phyloP scores from a whole-genome alignment of 1,284 basidiomycete species.

The Athelia sp. region DNA sequence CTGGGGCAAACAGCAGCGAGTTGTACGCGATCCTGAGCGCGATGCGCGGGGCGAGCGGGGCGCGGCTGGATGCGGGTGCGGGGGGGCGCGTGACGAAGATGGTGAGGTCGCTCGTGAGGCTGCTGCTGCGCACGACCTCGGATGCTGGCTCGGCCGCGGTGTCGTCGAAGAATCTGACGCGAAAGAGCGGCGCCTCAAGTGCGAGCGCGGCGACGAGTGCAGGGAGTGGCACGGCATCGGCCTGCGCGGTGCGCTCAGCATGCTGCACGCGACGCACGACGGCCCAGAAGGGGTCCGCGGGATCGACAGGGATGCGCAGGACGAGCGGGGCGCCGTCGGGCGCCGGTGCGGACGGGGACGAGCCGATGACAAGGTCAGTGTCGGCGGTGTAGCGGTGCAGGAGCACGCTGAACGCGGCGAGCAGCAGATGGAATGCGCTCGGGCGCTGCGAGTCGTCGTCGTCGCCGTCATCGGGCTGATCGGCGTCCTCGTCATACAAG shows the following conservation, averaged over 20 bases:
- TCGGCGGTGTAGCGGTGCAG: constrained; percentile 96
- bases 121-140: constrained; percentile 67
- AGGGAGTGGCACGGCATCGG: constrained; percentile 83
- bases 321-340: constrained; percentile 79
- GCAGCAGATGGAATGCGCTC: constrained; percentile 87
- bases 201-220: constrained; percentile 71
- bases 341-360: constrained; percentile 59
- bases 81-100: constrained; percentile 70
- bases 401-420: constrained; percentile 88
- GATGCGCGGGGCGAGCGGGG: constrained; percentile 73
- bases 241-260: constrained; percentile 81
- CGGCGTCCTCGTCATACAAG: constrained; percentile 51
- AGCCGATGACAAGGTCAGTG: constrained; percentile 90
- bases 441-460: constrained; percentile 45
- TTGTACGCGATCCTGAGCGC: constrained; percentile 91
- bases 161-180: constrained; percentile 95
- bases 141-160: constrained; percentile 51
- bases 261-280: constrained; percentile 85
- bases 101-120: constrained; percentile 88
- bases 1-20: constrained; percentile 86
- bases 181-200: constrained; percentile 78
- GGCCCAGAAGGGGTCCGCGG: constrained; percentile 88
- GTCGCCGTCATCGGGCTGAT: constrained; percentile 40
- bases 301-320: constrained; percentile 81
- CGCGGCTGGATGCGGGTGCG: constrained; percentile 61